phyloP scores from a whole-genome alignment of 441 rosid species.

The Bocquillonia castaneifolia region DNA sequence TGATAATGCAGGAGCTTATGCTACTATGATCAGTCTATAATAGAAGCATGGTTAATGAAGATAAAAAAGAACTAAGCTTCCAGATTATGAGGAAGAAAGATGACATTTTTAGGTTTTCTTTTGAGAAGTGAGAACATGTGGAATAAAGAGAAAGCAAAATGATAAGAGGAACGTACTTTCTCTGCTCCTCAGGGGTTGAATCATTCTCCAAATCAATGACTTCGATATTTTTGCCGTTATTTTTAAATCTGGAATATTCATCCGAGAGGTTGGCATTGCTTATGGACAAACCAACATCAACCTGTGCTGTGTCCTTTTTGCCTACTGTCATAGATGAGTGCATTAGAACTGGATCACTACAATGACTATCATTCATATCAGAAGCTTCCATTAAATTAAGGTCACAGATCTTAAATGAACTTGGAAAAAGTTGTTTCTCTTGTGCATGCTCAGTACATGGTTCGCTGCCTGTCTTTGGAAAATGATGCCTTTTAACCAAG shows the following conservation, averaged over 20 bases:
- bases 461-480: conserved; percentile 31
- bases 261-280: conserved; percentile 52
- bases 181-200: conserved; percentile 47
- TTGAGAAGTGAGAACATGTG: neutral
- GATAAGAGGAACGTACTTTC: conserved; percentile 47
- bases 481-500: conserved; percentile 30
- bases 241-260: conserved; percentile 42
- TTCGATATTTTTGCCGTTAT: conserved; percentile 66
- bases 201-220: conserved; percentile 87
- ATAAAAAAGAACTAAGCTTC: neutral
- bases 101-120: neutral
- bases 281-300: conserved; percentile 79
- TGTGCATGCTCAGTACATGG: conserved; percentile 41
- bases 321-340: conserved; percentile 34
- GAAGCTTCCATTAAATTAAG: conserved; percentile 77
- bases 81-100: neutral
- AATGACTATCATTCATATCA: conserved; percentile 49
- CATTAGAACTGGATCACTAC: conserved; percentile 33
- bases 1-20: conserved; percentile 5
- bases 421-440: conserved; percentile 74
- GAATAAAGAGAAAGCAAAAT: conserved; percentile 5
- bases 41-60: conserved; percentile 1
- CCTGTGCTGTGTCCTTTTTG: conserved; percentile 44
- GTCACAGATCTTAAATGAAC: conserved; percentile 85
- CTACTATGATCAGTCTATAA: neutral